These are phyloP conservation scores for Mucor sp. DNA, from an alignment of 371 early-diverging fungal species.

Conservation along the genomic window DNA sequence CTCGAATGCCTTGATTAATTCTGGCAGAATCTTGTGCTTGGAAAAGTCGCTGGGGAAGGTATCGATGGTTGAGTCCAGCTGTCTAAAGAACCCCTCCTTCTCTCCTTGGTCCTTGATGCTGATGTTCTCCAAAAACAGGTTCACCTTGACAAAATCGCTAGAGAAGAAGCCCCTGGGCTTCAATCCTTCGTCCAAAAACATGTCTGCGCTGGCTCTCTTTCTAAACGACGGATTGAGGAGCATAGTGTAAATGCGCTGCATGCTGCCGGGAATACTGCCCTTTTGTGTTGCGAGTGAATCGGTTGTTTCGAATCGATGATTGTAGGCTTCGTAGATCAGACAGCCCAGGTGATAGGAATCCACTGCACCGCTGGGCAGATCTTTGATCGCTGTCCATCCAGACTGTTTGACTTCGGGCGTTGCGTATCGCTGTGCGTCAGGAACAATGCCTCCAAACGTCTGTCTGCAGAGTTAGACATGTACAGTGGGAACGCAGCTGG, in stretches of 20 bases:
- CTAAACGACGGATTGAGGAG: constrained; percentile 58
- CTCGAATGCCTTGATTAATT: constrained; percentile 87
- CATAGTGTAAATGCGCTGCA: constrained; percentile 54
- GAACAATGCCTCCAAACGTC: constrained; percentile 70
- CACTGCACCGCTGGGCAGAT: constrained; percentile 50
- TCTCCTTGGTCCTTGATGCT: constrained; percentile 84
- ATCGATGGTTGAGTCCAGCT: constrained; percentile 61
- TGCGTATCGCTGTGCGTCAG: constrained; percentile 68
- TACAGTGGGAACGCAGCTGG: background rate
- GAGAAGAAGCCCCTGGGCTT: constrained; percentile 73
- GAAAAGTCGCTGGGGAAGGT: constrained; percentile 82
- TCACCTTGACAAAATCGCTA: constrained; percentile 75
- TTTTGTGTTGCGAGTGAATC: constrained; percentile 59
- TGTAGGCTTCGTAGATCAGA: constrained; percentile 81
- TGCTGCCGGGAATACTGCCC: constrained; percentile 66
- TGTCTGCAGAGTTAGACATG: constrained; percentile 14
- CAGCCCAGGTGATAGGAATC: constrained; percentile 86
- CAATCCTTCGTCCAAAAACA: constrained; percentile 70
- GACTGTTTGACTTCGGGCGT: constrained; percentile 76
- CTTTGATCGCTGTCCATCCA: constrained; percentile 66
- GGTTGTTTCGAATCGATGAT: constrained; percentile 62
- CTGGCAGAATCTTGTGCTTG: constrained; percentile 88
- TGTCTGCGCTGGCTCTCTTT: constrained; percentile 63
- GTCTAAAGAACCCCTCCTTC: constrained; percentile 77
- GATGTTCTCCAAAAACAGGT: constrained; percentile 85